phyloP scores from a whole-genome alignment of 176 grass and related monocot genomes.

The Miscanthus lutarioriparius region DNA sequence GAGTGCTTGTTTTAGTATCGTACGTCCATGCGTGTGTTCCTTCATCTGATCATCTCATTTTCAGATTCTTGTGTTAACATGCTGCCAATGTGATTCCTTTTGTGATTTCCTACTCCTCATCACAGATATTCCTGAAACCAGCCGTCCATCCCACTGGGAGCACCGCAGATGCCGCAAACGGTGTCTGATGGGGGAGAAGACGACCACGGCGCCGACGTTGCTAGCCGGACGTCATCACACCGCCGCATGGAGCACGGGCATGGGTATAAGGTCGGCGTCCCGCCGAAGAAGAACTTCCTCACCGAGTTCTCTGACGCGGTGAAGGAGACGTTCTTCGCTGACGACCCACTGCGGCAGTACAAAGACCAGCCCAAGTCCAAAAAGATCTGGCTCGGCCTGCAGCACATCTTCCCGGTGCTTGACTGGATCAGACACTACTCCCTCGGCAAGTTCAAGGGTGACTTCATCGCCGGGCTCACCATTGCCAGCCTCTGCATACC shows the following conservation, averaged over 20 bases:
- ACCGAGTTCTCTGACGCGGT: conserved; percentile 45
- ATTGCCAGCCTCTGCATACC: conserved; percentile 98
- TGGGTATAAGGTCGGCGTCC: conserved; percentile 63
- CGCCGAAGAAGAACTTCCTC: conserved; percentile 43
- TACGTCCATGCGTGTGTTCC: background rate
- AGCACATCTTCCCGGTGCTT: conserved; percentile 73
- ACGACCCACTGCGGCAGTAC: conserved; percentile 76
- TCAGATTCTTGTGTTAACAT: background rate
- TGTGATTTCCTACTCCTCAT: background rate
- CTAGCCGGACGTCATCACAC: conserved; percentile 35
- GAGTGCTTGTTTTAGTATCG: background rate
- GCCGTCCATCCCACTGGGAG: background rate
- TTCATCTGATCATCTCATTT: background rate
- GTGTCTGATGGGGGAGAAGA: conserved; percentile 41
- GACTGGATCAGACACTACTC: conserved; percentile 69
- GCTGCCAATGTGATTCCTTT: conserved; percentile 6
- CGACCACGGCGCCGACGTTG: background rate
- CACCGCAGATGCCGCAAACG: conserved; percentile 15
- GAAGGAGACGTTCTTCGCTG: conserved; percentile 80
- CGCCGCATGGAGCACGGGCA: conserved; percentile 11
- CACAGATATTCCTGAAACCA: conserved; percentile 21
- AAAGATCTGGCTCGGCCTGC: conserved; percentile 60
- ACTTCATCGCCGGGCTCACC: conserved; percentile 73
- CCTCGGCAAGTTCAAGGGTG: conserved; percentile 68
- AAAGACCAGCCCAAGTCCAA: conserved; percentile 66